Evolutionary conservation across 768 basidiomycete genomes (phyloP), one percentile per base, ranked within the genome.

Genomic region (Candolleomyces efflorescens): DNA sequence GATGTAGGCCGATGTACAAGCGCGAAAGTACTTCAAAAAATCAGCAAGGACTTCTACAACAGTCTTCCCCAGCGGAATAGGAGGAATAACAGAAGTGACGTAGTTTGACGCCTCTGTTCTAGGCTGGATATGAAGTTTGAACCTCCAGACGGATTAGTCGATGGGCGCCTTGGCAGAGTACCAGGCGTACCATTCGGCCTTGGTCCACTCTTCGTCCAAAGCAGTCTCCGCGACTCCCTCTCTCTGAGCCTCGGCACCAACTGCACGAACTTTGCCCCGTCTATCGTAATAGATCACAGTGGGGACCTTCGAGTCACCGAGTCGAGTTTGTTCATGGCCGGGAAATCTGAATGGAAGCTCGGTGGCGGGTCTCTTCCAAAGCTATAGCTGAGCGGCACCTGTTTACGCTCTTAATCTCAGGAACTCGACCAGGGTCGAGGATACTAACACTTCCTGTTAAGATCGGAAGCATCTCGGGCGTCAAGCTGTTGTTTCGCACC

Each of bases 1-100:
- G 49, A 85, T 82, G 59, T 78, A 84, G 9, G 59, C 64, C 50
- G 67, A 69, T 0, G 77, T 72, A 53, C 81, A 80, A 0, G 67
- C 43, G 32, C 68, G 76, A 1, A 85, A 67, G 60, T 84, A 84
- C 22, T 49, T 58, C 58, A 83, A 61, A 49, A 79, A 83, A 62
- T 84, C 83, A 0, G 71, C 67, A 7, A 81, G 71, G 32, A 84
- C 63, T n/a, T 78, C 68, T 1, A 74, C 55, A 2, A 73, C 71
- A 11, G 71, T 69, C 65, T 71, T 79, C 58, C 69, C 68, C 7
- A 63, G 59, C 1, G 82, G 82, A 23, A 83, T 73, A 0, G 74
- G 63, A 0, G 78, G 71, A 10, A 74, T 63, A 17, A 12, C 18
- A 9, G 23, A 26, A 13, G 24, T 38, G 18, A 38, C 13, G 7